Base-by-base conservation (phyloP, 345 rosid species). In the Laguncularia racemosa region DNA sequence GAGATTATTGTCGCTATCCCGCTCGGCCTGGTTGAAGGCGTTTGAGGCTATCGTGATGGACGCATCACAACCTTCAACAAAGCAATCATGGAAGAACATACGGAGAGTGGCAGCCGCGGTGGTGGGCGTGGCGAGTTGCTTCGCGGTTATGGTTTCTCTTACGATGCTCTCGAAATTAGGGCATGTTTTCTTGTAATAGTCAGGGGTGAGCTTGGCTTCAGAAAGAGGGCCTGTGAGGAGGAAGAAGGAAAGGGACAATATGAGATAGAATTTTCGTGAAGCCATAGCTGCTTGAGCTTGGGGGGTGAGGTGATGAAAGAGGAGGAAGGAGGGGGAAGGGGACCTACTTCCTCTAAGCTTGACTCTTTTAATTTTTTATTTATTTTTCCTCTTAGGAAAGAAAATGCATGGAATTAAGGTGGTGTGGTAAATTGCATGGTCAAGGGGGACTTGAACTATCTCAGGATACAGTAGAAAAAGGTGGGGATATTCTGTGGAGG, bases 21-120 rank as follows among this genome's bases (percentile, higher is more conserved):
- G 84, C 65, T 84, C 87, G 1, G 87, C 84, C 28, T 56, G 63
- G 62, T 79, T 81, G 63, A 79, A 77, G 0, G 84, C 28, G 38
- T 73, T 79, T 12, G 87, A 74, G 2, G 83, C 49, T 3, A 84
- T 43, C n/a, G 81, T 77, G 28, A 81, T 66, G 0, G 90, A 84
- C 0, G 65, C 90, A 44, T 84, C 87, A 26, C 90, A 84, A 14
- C 90, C 90, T 12, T 79, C 81, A 4, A 79, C 81, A 66, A 81
- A 59, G 62, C 90, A 84, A 19, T 84, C 90, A 23, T 84, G 90
- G 55, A 84, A 66, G 48, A 81, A 79, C 6, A 79, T 56, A 20
- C 90, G 84, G 16, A 84, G 52, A 14, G 79, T 65, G 33, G 64
- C 90, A 0, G 90, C 90, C 0, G 84, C 87, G 12, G 90, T 84